Evolutionary conservation across 2,329 filamentous ascomycete species (phyloP), one percentile per base, ranked within the genome.

Genomic region (Alternaria metachromatica): DNA sequence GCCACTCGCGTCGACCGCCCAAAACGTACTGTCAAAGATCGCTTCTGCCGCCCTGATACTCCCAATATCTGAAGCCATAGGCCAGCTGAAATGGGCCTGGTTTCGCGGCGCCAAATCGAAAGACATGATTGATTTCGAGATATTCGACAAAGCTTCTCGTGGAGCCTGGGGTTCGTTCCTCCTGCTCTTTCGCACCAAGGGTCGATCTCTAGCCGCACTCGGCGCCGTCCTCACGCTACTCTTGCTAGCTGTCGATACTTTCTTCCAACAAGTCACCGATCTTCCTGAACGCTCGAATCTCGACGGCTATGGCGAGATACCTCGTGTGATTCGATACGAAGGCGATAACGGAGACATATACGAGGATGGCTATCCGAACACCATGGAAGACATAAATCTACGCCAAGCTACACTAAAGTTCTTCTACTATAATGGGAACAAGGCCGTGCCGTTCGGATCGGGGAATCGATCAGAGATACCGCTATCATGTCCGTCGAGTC

Each of bases 221-320:
- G 64, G 64, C 4, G 63, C 60, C 0, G 6, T 63, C 2, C 21
- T 68, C 1, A 65, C 64, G 5, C 54, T 66, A 2, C 12, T 69
- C 1, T 15, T 65, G 3, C 46, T 68, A 2, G 65, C 64, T 0
- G 65, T 68, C 18, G 66, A 68, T 30, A 64, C 56, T 0, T 78
- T 78, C 30, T 78, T 78, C 21, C 77, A 79, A 30, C 73, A 77
- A 37, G 64, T 79, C 0, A 69, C 77, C 0, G 62, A 68, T 4
- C n/a, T n/a, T n/a, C n/a, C n/a, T n/a, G n/a, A n/a, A n/a, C n/a
- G n/a, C n/a, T n/a, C n/a, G n/a, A n/a, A n/a, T n/a, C n/a, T n/a
- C n/a, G n/a, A n/a, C n/a, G n/a, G n/a, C n/a, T n/a, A n/a, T n/a
- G n/a, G n/a, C n/a, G n/a, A n/a, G n/a, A n/a, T n/a, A n/a, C n/a